Evolutionary conservation across 1,284 basidiomycete genomes (phyloP), one percentile per base, ranked within the genome.

Genomic region (Moesziomyces sp.): DNA sequence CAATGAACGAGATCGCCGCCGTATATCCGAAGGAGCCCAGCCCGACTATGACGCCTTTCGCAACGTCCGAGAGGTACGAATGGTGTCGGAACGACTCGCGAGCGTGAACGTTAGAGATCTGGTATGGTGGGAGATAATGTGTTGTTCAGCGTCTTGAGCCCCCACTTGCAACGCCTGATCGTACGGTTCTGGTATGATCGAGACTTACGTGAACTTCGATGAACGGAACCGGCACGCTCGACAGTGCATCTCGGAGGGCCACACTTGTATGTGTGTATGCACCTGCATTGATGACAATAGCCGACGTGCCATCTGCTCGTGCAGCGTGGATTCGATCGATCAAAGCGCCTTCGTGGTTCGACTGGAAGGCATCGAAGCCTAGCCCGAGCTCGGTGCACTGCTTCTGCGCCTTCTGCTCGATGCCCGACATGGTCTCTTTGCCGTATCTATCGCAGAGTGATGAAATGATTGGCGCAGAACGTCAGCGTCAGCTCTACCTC

Each of bases 61-160:
- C 84, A 48, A 81, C 80, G 52, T 84, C 84, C 8, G 76, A 79
- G 23, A 85, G 71, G 57, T 83, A 83, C 10, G 82, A 84, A 48
- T 84, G 81, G 52, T 85, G 85, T 24, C 85, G 69, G 68, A 84
- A 85, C 24, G 70, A 28, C 54, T 85, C 85, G 19, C 85, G 61
- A 0, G 83, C 80, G 55, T 85, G 84, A 23, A 83, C 75, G 53
- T 85, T 85, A 19, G 82, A 74, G 58, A 85, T 77, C 71, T 78
- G 61, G 30, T 8, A 10, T 11, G 34, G 18, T 14, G 19, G 5
- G 6, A 1, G 21, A 9, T 30, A 18, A 40, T 40, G 24, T 2
- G 16, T 24, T 11, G 16, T 47, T 23, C 23, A 55, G 24, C 10
- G 14, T 19, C 28, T 19, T 40, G 14, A 47, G 16, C n/a, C 19